Conservation (phyloP, 2,329 filamentous ascomycete species). For the Neoarthrinium moseri region DNA sequence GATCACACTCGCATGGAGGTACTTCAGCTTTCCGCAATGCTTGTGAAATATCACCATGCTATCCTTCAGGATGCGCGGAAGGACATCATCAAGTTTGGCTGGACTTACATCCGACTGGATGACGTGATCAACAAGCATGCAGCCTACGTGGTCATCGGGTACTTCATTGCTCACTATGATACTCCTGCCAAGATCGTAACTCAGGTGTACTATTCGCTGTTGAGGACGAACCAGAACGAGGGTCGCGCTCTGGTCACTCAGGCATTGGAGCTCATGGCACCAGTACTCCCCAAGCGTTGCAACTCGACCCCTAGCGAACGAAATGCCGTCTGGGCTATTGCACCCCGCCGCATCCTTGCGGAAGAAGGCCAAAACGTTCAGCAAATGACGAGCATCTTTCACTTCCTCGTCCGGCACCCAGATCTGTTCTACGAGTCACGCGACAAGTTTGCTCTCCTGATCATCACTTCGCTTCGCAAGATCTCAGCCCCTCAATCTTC, state of each 20-base stretch:
- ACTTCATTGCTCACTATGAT: constrained; percentile 96
- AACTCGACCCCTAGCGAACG: constrained; percentile 65
- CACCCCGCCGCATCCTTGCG: constrained; percentile 84
- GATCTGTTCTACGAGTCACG: constrained; percentile 93
- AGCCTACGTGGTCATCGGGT: constrained; percentile 93
- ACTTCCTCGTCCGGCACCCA: constrained; percentile 90
- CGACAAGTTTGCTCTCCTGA: constrained; percentile 85
- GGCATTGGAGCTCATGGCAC: constrained; percentile 91
- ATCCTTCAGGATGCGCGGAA: constrained; percentile 90
- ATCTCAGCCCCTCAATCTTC: constrained; percentile 80
- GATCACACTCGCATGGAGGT: constrained; percentile 97
- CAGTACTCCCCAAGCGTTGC: constrained; percentile 84
- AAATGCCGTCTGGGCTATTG: constrained; percentile 83
- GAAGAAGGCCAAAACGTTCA: constrained; percentile 95
- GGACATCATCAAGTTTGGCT: constrained; percentile 98
- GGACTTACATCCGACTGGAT: constrained; percentile 97
- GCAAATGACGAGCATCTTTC: constrained; percentile 95
- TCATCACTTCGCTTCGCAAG: constrained; percentile 86
- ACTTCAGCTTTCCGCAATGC: constrained; percentile 87
- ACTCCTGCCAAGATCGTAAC: constrained; percentile 94
- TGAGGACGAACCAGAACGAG: constrained; percentile 94
- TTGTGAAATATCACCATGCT: constrained; percentile 91
- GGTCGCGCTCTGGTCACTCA: constrained; percentile 90
- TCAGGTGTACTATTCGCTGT: constrained; percentile 88
- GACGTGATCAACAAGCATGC: constrained; percentile 99